phyloP scores from a whole-genome alignment of 495 filamentous ascomycete genomes.

The Pyrenula aspistea region DNA sequence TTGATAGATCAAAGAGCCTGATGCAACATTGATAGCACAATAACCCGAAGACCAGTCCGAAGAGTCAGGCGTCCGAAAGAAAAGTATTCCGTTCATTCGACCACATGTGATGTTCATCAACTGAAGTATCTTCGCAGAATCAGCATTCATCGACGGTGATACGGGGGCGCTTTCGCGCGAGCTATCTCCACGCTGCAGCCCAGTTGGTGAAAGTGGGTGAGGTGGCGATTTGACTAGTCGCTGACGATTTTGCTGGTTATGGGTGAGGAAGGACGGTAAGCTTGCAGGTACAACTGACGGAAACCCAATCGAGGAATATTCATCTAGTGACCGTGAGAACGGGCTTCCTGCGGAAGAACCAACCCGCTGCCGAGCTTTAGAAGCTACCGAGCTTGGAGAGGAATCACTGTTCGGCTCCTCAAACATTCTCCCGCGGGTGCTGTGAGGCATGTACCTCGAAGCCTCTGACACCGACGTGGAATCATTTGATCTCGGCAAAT shows the following conservation, averaged over 20 bases:
- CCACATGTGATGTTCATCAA: conserved; percentile 48
- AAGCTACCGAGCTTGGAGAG: conserved; percentile 21
- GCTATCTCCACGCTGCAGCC: conserved; percentile 16
- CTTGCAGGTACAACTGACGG: conserved; percentile 30
- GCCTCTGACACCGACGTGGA: background rate
- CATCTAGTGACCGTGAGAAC: conserved; percentile 1
- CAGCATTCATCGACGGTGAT: conserved; percentile 38
- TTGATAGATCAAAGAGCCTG: conserved; percentile 43
- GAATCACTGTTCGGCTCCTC: conserved; percentile 35
- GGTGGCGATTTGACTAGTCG: conserved; percentile 30
- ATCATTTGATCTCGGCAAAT: background rate
- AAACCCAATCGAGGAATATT: conserved; percentile 31
- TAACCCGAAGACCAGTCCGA: conserved; percentile 43
- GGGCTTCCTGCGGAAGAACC: conserved; percentile 29
- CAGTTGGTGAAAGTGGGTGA: conserved; percentile 5
- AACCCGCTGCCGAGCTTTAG: conserved; percentile 26
- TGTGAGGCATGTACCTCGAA: background rate
- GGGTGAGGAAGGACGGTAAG: conserved; percentile 17
- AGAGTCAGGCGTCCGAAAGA: conserved; percentile 42
- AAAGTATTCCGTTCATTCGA: conserved; percentile 41
- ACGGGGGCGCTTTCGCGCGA: conserved; percentile 32
- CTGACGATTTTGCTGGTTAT: conserved; percentile 22
- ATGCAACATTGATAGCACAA: conserved; percentile 44
- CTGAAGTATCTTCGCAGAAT: conserved; percentile 38
- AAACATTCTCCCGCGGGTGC: conserved; percentile 12